phyloP scores from a whole-genome alignment of 441 rosid genomes.

The Erodium moschatum region DNA sequence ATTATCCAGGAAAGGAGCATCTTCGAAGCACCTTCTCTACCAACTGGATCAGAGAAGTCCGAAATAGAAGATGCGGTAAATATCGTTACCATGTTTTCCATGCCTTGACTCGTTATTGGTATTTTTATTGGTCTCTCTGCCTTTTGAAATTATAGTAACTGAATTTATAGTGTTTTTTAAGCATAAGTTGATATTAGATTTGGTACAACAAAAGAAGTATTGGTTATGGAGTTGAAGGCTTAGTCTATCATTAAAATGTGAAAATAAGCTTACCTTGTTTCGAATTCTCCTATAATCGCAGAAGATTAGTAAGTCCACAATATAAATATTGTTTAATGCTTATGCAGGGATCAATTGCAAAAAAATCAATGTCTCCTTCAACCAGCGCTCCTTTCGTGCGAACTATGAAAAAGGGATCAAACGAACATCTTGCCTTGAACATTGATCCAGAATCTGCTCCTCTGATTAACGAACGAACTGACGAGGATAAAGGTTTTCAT shows the following conservation, averaged over 20 bases:
- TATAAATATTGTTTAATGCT: conserved; percentile 19
- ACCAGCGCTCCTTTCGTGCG: conserved; percentile 71
- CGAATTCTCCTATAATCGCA: not conserved
- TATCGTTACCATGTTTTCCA: not conserved
- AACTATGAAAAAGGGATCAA: conserved; percentile 72
- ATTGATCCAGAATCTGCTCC: conserved; percentile 61
- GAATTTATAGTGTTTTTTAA: not conserved
- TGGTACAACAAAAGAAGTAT: not conserved
- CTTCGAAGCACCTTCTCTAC: conserved; percentile 51
- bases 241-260: not conserved
- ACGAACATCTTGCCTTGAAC: conserved; percentile 74
- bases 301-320: conserved; percentile 1
- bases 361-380: conserved; percentile 29
- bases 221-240: conserved; percentile 1
- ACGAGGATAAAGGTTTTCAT: conserved; percentile 71
- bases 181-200: conserved; percentile 4
- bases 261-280: not conserved
- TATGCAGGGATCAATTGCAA: conserved; percentile 50
- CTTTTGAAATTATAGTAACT: conserved; percentile 1
- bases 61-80: conserved; percentile 77
- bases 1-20: conserved; percentile 61
- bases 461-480: conserved; percentile 51
- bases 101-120: conserved; percentile 3
- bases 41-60: conserved; percentile 70
- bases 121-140: not conserved